Evolutionary conservation across 495 filamentous ascomycete species (phyloP).

Genomic region (Delitschia confertaspora): DNA sequence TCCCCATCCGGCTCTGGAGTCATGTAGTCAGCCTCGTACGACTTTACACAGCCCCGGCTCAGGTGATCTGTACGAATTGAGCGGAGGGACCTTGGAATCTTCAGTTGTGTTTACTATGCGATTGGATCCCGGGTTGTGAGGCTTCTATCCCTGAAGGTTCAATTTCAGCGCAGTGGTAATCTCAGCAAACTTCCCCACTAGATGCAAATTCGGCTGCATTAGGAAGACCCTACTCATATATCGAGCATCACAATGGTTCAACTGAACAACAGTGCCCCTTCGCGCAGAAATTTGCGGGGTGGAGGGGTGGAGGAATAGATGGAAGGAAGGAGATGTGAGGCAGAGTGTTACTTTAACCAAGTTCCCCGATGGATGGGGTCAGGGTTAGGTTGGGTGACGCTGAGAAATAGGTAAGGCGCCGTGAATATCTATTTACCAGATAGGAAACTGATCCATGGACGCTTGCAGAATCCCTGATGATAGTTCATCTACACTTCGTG

Average conservation of each 20-base stretch:
- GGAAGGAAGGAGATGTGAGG: constrained; percentile 11
- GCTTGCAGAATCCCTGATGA: too few species aligned
- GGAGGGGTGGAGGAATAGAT: constrained; percentile 6
- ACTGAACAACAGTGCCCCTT: constrained; percentile 37
- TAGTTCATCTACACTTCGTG: too few species aligned
- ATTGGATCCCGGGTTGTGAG: too few species aligned
- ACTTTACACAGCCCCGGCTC: too few species aligned
- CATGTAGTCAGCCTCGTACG: too few species aligned
- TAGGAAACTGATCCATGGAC: too few species aligned
- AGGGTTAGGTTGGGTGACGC: constrained; percentile 16
- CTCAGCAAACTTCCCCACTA: too few species aligned
- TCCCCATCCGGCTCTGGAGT: too few species aligned
- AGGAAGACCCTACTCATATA: constrained; percentile 36
- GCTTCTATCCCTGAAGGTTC: constrained; percentile 30
- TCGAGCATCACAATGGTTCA: constrained; percentile 35
- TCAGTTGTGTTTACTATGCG: too few species aligned
- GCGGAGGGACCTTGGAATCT: too few species aligned
- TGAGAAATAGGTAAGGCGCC: constrained; percentile 1
- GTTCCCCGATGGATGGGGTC: constrained; percentile 20
- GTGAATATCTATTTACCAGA: too few species aligned
- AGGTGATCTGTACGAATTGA: too few species aligned
- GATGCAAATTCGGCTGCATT: constrained; percentile 13
- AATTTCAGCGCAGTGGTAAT: constrained; percentile 30
- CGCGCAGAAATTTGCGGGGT: constrained; percentile 24
- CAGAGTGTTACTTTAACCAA: constrained; percentile 7